Conservation (phyloP, 2,329 filamentous ascomycete genomes). For the Neonectria ditissima region DNA sequence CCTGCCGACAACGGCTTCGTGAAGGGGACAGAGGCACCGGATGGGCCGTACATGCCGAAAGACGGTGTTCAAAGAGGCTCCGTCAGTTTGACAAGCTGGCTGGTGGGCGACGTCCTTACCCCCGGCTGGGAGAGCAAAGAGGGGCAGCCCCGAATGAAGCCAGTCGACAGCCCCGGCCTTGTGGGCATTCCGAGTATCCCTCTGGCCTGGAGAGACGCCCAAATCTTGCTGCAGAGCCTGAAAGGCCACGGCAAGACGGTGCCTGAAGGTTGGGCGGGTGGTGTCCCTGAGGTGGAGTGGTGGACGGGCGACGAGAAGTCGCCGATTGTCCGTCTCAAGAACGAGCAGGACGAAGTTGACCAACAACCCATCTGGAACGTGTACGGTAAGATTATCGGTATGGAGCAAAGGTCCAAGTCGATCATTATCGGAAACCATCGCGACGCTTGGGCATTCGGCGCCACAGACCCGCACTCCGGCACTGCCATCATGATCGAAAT, state of each 20-base stretch:
- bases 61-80: conserved; percentile 86
- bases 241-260: conserved; percentile 79
- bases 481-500: conserved; percentile 94
- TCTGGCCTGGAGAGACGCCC: conserved; percentile 88
- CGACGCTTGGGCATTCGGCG: conserved; percentile 91
- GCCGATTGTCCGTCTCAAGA: conserved; percentile 83
- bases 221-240: conserved; percentile 80
- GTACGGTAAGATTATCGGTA: conserved; percentile 83
- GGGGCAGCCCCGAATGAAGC: conserved; percentile 73
- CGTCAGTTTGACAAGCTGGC: conserved; percentile 84
- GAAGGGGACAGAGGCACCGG: conserved; percentile 77
- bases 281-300: conserved; percentile 83
- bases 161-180: conserved; percentile 78
- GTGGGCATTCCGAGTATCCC: conserved; percentile 90
- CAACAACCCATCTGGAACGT: conserved; percentile 93
- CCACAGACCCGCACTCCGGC: conserved; percentile 86
- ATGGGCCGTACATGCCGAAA: conserved; percentile 82
- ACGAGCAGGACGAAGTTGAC: conserved; percentile 85
- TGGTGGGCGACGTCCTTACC: conserved; percentile 91
- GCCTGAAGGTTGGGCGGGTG: conserved; percentile 79
- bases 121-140: conserved; percentile 84
- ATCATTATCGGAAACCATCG: conserved; percentile 94
- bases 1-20: conserved; percentile 85
- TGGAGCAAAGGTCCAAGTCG: conserved; percentile 84
- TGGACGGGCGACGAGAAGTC: conserved; percentile 84